phyloP scores from a whole-genome alignment of 371 early-diverging fungal species.

The Parasitella parasitica region DNA sequence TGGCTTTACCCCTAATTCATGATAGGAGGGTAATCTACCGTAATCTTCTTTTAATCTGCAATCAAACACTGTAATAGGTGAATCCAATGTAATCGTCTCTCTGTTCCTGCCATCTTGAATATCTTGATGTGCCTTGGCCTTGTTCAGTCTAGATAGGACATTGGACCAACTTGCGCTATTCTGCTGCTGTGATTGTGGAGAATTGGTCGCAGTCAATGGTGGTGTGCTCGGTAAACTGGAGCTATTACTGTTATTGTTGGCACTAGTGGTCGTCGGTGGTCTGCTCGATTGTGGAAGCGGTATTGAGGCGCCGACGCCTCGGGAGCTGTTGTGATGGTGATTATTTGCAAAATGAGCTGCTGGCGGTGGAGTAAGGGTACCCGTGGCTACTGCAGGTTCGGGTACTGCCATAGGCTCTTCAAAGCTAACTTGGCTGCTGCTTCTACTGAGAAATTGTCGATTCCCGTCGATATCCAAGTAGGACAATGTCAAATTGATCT shows the following conservation, averaged over 20 bases:
- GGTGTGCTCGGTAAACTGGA: neutral
- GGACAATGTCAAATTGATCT: constrained; percentile 32
- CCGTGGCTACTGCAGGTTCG: neutral
- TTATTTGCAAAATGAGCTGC: constrained; percentile 11
- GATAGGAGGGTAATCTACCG: constrained; percentile 42
- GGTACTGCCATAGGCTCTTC: neutral
- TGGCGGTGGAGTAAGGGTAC: constrained; percentile 16
- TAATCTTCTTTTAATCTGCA: constrained; percentile 50
- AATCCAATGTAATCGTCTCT: constrained; percentile 30
- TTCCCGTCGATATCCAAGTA: constrained; percentile 27
- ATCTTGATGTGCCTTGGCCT: constrained; percentile 17
- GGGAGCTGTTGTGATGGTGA: neutral
- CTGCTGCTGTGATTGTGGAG: neutral
- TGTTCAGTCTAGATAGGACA: constrained; percentile 20
- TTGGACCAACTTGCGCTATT: constrained; percentile 19
- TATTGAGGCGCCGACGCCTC: neutral
- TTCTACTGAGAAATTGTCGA: constrained; percentile 4
- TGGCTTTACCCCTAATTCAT: constrained; percentile 33
- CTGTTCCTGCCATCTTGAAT: constrained; percentile 3
- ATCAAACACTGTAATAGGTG: constrained; percentile 39
- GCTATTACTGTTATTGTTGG: neutral
- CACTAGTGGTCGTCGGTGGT: neutral
- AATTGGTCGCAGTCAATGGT: neutral
- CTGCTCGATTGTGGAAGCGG: neutral
- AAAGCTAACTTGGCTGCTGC: constrained; percentile 1